Evolutionary conservation across 495 filamentous ascomycete genomes (phyloP).

Genomic region (Schizothecium vesticola): DNA sequence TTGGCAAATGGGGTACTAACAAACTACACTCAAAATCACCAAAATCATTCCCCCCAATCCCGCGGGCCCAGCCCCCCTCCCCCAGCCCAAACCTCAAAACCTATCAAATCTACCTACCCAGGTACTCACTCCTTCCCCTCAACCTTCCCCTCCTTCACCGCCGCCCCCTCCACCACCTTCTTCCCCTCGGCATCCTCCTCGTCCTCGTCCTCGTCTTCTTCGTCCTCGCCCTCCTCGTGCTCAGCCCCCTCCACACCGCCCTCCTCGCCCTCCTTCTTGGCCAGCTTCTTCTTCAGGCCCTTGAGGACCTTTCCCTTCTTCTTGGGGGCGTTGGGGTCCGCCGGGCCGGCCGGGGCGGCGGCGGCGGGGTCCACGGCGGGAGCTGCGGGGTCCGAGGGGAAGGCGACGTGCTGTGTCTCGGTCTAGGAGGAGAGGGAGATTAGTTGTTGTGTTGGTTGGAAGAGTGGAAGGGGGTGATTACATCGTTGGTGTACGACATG

Average conservation of each 20-base stretch:
- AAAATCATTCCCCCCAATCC: not conserved
- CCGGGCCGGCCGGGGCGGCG: not conserved
- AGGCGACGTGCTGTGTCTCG: not conserved
- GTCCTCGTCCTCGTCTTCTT: not conserved
- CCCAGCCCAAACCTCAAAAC: not conserved
- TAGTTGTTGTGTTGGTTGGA: not conserved
- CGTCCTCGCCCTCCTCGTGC: not conserved
- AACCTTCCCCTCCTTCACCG: not conserved
- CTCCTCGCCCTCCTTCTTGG: not conserved
- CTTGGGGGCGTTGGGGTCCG: not conserved
- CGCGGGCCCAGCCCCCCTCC: not conserved
- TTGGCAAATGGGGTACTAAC: not conserved
- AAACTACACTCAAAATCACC: not conserved
- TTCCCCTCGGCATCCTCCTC: not conserved
- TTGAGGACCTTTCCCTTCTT: not conserved
- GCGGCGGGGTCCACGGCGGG: not conserved
- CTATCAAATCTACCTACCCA: not conserved
- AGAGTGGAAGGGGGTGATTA: not conserved
- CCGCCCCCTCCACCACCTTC: not conserved
- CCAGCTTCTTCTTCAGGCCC: not conserved
- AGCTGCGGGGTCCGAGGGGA: not conserved
- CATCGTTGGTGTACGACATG: not conserved
- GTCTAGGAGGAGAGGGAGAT: not conserved
- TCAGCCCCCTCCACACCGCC: not conserved
- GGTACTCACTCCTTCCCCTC: not conserved